These are phyloP conservation scores for Sclerotinia subarctica DNA, from an alignment of 2,329 filamentous ascomycete species.

Conservation along the genomic window DNA sequence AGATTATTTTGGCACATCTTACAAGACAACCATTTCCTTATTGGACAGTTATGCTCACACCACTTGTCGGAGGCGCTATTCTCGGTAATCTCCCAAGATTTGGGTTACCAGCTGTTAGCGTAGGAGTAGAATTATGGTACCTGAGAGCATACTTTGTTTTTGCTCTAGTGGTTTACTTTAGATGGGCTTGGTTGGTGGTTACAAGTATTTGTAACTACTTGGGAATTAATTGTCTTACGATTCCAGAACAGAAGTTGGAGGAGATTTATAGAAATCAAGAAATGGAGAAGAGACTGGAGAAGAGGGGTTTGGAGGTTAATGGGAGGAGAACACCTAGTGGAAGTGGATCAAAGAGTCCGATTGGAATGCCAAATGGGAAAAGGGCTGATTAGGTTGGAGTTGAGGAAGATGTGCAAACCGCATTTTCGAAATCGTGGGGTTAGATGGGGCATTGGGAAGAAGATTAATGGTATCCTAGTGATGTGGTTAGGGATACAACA, in stretches of 20 bases:
- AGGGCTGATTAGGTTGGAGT: conserved; percentile 30
- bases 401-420: not conserved
- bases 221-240: conserved; percentile 92
- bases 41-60: conserved; percentile 89
- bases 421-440: not conserved
- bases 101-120: conserved; percentile 64
- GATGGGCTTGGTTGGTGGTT: conserved; percentile 90
- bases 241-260: conserved; percentile 55
- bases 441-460: not conserved
- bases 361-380: conserved; percentile 31
- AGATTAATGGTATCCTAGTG: not conserved
- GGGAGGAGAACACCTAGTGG: conserved; percentile 30
- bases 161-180: conserved; percentile 79
- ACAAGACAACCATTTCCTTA: conserved; percentile 92
- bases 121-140: conserved; percentile 71
- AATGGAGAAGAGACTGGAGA: conserved; percentile 28
- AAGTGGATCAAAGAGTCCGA: conserved; percentile 22
- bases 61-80: conserved; percentile 79
- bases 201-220: conserved; percentile 87
- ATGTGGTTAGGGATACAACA: not conserved
- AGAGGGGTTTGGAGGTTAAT: conserved; percentile 12
- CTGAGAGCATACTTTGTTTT: conserved; percentile 82
- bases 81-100: conserved; percentile 79
- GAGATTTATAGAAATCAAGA: conserved; percentile 24
- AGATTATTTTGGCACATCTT: conserved; percentile 95